Evolutionary conservation across 2,329 filamentous ascomycete genomes (phyloP), one percentile per base, ranked within the genome.

Genomic region (Ophiocordyceps australis): DNA sequence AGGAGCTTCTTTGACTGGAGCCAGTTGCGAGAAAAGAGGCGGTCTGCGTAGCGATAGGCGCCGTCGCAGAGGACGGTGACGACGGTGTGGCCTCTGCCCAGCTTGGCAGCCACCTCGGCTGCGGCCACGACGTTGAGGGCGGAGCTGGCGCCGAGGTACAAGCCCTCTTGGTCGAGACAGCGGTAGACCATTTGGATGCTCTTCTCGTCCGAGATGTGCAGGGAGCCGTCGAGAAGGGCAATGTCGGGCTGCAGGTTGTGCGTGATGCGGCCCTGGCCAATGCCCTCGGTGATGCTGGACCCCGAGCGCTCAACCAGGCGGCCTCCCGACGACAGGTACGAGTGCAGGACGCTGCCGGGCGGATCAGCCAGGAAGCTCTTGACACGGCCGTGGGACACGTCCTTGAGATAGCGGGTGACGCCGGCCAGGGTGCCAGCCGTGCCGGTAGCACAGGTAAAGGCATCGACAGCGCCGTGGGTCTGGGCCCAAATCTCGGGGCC

Each of bases 171-270:
- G 42, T 95, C 85, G 34, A 98, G 59, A 45, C 86, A 93, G 35
- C 86, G 64, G 57, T 95, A 98, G 23, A 98, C 82, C 89, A 94
- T 95, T 53, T 80, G 81, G 38, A 98, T 86, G 42, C 74, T 91
- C 67, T 92, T 85, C 57, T 89, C 83, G 46, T 98, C 89, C 32
- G 71, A 65, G 38, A 98, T 82, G 46, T 74, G 64, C 41, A 98
- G 44, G 19, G 82, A 81, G 30, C 76, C 85, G 52, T 95, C 89
- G 11, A 95, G 44, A 23, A 92, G 60, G 32, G 65, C 75, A 30
- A 98, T 65, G 42, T 98, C 89, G 4, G 78, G 79, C 51, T 70
- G 61, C 35, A 98, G 57, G 53, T 98, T 98, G 45, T 93, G 81
- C n/a, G 89, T 98, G 26, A 98, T 69, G 27, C 89, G 77, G 20